Base-by-base conservation (phyloP, 371 early-diverging fungal species). In the Choanephora cucurbitarum region DNA sequence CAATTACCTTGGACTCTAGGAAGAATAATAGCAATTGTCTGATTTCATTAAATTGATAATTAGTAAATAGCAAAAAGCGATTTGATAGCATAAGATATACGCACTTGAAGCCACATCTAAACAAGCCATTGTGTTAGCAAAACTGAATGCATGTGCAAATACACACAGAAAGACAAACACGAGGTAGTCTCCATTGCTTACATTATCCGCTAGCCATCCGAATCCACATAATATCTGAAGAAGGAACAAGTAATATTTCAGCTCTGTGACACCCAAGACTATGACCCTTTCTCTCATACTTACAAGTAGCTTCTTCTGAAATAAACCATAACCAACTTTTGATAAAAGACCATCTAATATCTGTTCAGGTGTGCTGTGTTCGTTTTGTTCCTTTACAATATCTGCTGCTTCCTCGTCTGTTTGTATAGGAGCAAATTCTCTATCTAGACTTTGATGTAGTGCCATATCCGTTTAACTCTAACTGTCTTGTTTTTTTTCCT, bases 181-280 rank as follows among this genome's bases (percentile, higher is more conserved):
- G 7, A 49, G 28, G n/a, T 23, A 32, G 10, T 44, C 43, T 13
- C 15, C 19, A 18, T 31, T 22, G 33, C 75, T 74, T 84, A 90
- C 87, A 78, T 93, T 93, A 67, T 92, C 94, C 2, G 91, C 91
- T 37, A 91, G 73, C 93, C 92, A 93, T 1, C 92, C 93, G 44
- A 91, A 80, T 9, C 90, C 90, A 63, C 91, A 88, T 47, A 90
- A 72, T 18, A 86, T 74, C 84, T 88, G 58, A 53, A 69, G 31
- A 72, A 46, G 18, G 47, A 37, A 37, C 4, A 37, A 37, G 9
- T 2, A 37, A 37, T 37, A 3, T 52, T 32, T 33, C 37, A 17
- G 21, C 31, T 31, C 21, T 17, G 28, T 37, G n/a, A 10, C 45
- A 17, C 21, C 23, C 33, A 19, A 7, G n/a, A 17, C 15, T 32